Evolutionary conservation across 2,329 filamentous ascomycete species (phyloP), one percentile per base, ranked within the genome.

Genomic region (Talaromyces marneffei): DNA sequence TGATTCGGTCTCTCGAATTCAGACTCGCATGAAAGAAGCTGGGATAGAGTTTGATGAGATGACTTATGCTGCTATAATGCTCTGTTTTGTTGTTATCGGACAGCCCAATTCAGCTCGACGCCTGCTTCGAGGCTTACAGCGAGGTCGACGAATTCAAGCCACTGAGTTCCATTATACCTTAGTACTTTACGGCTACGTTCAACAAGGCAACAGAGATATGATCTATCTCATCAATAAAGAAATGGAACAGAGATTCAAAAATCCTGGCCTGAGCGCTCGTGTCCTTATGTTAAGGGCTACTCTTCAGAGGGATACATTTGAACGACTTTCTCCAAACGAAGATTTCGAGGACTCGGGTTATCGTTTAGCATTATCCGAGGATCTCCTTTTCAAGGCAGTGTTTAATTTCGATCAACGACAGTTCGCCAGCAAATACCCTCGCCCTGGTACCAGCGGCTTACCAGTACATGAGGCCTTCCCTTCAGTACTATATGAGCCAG

Each of bases 31-130:
- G 84, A 73, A 80, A 52, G 69, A 77, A 4, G 72, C 77, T 42
- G 73, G 78, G 0, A 74, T 89, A 33, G 72, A 75, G 31, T 77
- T 82, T 9, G 81, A 88, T 67, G 75, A 72, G 3, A 79, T 82
- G 71, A 87, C 86, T 1, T 88, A 87, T 68, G 80, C 79, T 50
- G 82, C 85, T 54, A 71, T 88, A 42, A 86, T 89, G 79, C 80
- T 83, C 59, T 78, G 79, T 29, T 72, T 89, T 54, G 75, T 79
- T 8, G 74, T 82, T 61, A 72, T 80, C 52, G 77, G 79, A 56
- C 80, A 82, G 64, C 81, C 85, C 6, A 76, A 82, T 63, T 78
- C 80, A 53, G 86, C 87, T 2, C 80, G 78, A 61, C 79, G 79
- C 52, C 80, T 89, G 53, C 69, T 79, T 18, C 66, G 72, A 57